phyloP scores from a whole-genome alignment of 352 stramenopile species.

The Elongisporangium senticosum region DNA sequence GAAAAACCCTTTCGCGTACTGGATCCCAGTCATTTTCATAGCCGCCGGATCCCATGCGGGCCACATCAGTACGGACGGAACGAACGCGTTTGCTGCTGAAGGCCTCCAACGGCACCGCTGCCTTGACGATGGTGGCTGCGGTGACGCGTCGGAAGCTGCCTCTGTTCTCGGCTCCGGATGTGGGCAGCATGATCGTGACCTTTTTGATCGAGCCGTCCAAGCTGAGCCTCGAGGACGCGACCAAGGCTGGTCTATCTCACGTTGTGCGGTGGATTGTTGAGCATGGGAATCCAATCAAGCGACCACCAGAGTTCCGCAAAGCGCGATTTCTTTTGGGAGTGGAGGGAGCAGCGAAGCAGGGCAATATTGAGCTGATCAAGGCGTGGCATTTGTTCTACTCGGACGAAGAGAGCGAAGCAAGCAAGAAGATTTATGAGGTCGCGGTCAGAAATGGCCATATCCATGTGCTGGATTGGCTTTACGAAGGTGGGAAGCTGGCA shows the following conservation, averaged over 20 bases:
- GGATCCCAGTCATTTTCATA: not conserved
- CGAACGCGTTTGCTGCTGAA: not conserved
- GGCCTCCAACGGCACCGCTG: not conserved
- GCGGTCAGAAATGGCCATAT: slow-evolving; percentile 35
- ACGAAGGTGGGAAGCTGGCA: slow-evolving; percentile 16
- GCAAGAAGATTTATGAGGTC: not conserved
- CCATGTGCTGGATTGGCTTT: slow-evolving; percentile 33
- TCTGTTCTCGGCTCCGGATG: not conserved
- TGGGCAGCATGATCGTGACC: not conserved
- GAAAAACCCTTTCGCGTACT: not conserved
- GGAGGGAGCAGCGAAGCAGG: not conserved
- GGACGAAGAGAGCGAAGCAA: not conserved
- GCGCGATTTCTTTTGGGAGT: not conserved
- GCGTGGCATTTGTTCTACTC: not conserved
- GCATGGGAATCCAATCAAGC: not conserved
- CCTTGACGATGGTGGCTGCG: not conserved
- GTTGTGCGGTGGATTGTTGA: not conserved
- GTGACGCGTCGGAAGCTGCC: not conserved
- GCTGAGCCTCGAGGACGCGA: not conserved
- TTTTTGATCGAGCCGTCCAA: not conserved
- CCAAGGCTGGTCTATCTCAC: not conserved
- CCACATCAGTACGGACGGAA: not conserved
- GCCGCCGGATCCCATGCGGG: not conserved
- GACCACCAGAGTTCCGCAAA: not conserved
- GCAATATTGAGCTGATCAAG: not conserved